A percentile compares a stretch with the other conserved stretches of the same genome.
These are phyloP conservation scores for Xerocomus nothofagi DNA, from an alignment of 1,284 basidiomycete species.

Conservation along the genomic window DNA sequence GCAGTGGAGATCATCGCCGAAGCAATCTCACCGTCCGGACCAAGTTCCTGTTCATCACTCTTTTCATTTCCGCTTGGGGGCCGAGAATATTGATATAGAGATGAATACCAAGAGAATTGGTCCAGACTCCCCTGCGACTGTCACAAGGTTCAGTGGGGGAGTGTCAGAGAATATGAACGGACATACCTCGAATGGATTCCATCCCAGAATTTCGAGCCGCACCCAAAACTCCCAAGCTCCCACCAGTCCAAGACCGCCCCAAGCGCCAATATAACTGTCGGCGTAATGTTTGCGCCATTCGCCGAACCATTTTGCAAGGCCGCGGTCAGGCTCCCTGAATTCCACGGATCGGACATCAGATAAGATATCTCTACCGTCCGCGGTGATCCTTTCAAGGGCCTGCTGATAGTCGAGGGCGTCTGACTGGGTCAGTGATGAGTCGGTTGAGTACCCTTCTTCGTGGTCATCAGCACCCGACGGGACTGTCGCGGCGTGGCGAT, in stretches of 20 bases:
- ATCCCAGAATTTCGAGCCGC: constrained; percentile 80
- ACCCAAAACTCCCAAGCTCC: constrained; percentile 97
- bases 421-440: constrained; percentile 65
- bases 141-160: constrained; percentile 12
- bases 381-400: constrained; percentile 59
- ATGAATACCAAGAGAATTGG: constrained; percentile 81
- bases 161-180: not conserved
- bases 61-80: constrained; percentile 48
- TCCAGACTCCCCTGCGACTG: constrained; percentile 65
- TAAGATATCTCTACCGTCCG: constrained; percentile 58
- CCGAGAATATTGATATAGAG: constrained; percentile 77
- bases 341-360: constrained; percentile 87
- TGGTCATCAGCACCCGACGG: constrained; percentile 33
- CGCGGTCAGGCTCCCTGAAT: constrained; percentile 80
- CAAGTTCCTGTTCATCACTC: constrained; percentile 56
- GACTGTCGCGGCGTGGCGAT: constrained; percentile 37
- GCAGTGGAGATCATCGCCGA: constrained; percentile 85
- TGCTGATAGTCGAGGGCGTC: constrained; percentile 71
- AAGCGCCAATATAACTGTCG: constrained; percentile 87
- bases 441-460: constrained; percentile 87
- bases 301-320: constrained; percentile 70
- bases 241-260: constrained; percentile 86
- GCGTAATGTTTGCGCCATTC: constrained; percentile 76
- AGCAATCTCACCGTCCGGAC: constrained; percentile 85
- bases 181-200: constrained; percentile 83